These are phyloP conservation scores for Gossypium stocksii DNA, from an alignment of 345 rosid genomes.

Conservation along the genomic window DNA sequence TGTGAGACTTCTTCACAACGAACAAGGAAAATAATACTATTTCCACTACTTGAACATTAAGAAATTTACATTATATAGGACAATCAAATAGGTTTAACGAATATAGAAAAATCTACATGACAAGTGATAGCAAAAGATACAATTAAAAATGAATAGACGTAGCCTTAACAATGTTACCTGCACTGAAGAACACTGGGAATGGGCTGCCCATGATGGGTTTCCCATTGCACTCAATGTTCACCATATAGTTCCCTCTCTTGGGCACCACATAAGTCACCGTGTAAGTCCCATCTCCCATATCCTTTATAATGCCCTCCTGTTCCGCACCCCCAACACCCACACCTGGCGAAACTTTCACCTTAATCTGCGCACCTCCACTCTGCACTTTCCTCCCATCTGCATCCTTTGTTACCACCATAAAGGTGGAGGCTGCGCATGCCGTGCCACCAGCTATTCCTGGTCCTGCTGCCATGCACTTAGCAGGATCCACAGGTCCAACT, in stretches of 20 bases:
- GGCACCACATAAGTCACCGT: conserved; percentile 90
- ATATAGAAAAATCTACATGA: not conserved
- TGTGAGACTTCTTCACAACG: not conserved
- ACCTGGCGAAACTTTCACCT: conserved; percentile 80
- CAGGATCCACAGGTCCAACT: conserved; percentile 81
- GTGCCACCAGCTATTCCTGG: conserved; percentile 94
- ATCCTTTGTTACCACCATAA: conserved; percentile 78
- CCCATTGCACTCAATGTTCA: conserved; percentile 80
- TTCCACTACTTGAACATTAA: not conserved
- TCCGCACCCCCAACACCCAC: conserved; percentile 94
- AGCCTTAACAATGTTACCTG: conserved; percentile 44
- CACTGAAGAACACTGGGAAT: conserved; percentile 96
- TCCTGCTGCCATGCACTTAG: conserved; percentile 85
- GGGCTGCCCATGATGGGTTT: conserved; percentile 94
- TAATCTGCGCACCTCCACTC: conserved; percentile 66
- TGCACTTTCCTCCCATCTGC: conserved; percentile 81
- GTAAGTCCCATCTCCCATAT: conserved; percentile 92
- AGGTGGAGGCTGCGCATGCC: conserved; percentile 79
- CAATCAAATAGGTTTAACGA: not conserved
- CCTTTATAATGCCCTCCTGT: conserved; percentile 89
- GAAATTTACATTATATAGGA: not conserved
- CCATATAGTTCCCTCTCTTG: conserved; percentile 96
- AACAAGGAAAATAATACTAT: not conserved
- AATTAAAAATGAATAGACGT: not conserved
- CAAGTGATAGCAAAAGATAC: not conserved